These are phyloP conservation scores for Perilla frutescens DNA, from an alignment of 257 asterid genomes.

Conservation along the genomic window DNA sequence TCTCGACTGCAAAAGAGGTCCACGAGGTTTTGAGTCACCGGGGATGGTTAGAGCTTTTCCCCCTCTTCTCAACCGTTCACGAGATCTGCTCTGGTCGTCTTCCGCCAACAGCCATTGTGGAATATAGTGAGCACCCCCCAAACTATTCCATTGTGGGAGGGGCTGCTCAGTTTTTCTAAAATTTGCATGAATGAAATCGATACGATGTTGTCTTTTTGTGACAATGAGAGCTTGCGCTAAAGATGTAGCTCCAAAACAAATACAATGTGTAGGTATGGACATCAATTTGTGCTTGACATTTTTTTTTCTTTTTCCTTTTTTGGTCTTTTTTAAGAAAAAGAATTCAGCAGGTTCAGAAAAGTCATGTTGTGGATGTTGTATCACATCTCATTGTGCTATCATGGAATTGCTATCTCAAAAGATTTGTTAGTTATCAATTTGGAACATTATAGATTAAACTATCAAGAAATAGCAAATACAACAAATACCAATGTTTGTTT, in stretches of 20 bases:
- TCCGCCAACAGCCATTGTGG: slow-evolving; percentile 80
- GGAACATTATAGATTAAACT: too few species aligned
- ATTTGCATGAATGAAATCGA: slow-evolving; percentile 14
- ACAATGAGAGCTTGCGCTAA: background rate
- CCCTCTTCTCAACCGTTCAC: slow-evolving; percentile 89
- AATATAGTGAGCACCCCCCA: slow-evolving; percentile 65
- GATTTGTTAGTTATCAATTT: too few species aligned
- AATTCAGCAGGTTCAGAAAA: background rate
- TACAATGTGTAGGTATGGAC: background rate
- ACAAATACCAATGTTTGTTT: too few species aligned
- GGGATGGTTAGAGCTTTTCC: slow-evolving; percentile 86
- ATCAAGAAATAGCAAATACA: too few species aligned
- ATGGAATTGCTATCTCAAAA: too few species aligned
- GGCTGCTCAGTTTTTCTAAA: slow-evolving; percentile 49
- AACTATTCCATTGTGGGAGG: slow-evolving; percentile 56
- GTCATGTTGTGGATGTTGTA: too few species aligned
- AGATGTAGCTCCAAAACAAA: background rate
- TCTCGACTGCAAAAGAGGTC: slow-evolving; percentile 87
- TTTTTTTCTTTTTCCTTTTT: background rate
- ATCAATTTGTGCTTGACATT: background rate
- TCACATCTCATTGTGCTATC: too few species aligned
- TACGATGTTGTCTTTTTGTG: slow-evolving; percentile 16
- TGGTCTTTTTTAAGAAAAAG: background rate
- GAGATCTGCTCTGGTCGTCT: slow-evolving; percentile 81
- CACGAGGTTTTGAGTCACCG: slow-evolving; percentile 76